These are phyloP conservation scores for Trypanosoma mega DNA, from an alignment of 208 protist genomes.

Conservation along the genomic window DNA sequence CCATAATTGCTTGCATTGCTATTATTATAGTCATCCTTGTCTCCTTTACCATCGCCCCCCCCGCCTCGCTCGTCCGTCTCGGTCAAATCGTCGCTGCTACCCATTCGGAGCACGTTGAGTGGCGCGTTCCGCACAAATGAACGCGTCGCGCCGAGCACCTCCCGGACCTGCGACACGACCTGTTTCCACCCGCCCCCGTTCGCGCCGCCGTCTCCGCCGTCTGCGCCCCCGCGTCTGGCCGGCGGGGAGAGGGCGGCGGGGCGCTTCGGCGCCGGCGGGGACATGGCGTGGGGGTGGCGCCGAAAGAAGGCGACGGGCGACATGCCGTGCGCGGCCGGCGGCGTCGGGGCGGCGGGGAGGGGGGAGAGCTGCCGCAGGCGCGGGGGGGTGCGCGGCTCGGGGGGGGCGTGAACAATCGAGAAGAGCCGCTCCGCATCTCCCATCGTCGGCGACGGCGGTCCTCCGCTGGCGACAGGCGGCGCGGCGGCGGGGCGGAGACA, in stretches of 20 bases:
- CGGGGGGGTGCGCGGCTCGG: constrained; percentile 49
- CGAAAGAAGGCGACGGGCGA: constrained; percentile 66
- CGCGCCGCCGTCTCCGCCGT: background rate
- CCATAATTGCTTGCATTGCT: constrained; percentile 22
- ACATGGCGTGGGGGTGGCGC: constrained; percentile 3
- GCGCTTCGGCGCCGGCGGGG: background rate
- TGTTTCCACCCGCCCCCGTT: background rate
- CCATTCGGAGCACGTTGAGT: background rate
- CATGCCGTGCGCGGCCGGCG: constrained; percentile 26
- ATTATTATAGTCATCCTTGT: constrained; percentile 23
- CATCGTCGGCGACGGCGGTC: background rate
- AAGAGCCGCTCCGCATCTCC: constrained; percentile 41
- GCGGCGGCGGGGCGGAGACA: constrained; percentile 11
- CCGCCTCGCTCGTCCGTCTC: constrained; percentile 5
- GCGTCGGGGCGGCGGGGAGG: constrained; percentile 21
- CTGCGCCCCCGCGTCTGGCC: background rate
- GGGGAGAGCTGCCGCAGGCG: constrained; percentile 41
- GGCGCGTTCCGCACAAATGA: constrained; percentile 48
- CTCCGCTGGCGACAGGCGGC: constrained; percentile 15
- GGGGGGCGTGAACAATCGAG: constrained; percentile 52
- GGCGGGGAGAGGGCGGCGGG: background rate
- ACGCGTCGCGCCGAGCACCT: constrained; percentile 61
- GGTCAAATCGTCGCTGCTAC: background rate
- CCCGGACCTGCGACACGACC: constrained; percentile 50
- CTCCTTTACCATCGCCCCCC: constrained; percentile 12